Evolutionary conservation across 331 rosid species (phyloP).

Genomic region (Cucumis variabilis): DNA sequence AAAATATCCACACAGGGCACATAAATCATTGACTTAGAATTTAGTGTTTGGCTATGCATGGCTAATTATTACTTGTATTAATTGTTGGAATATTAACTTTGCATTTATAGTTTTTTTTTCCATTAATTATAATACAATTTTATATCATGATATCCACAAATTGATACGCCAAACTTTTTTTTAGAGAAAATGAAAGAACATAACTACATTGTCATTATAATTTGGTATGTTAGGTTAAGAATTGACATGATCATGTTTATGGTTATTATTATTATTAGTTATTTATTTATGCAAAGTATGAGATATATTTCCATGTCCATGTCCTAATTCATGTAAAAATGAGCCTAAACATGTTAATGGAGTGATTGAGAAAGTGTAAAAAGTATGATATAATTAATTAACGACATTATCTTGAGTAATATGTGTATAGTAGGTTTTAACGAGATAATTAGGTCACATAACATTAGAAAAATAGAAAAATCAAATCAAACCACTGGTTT

Average conservation of each 20-base stretch:
- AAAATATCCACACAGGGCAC: too few relatives aligned
- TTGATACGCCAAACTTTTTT: background rate
- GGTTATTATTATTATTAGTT: too few relatives aligned
- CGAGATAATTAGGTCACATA: background rate
- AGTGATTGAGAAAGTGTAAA: background rate
- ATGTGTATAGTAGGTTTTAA: background rate
- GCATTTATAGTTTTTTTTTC: background rate
- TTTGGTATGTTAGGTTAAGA: background rate
- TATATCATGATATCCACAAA: background rate
- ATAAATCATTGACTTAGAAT: too few relatives aligned
- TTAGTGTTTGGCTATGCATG: too few relatives aligned
- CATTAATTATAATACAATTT: too few relatives aligned
- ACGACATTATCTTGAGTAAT: too few relatives aligned
- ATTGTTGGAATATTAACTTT: background rate
- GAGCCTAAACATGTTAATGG: background rate
- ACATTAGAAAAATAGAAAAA: too few relatives aligned
- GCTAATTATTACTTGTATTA: too few relatives aligned
- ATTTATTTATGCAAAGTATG: background rate
- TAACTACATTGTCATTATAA: background rate
- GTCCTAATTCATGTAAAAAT: background rate
- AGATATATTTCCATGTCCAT: background rate
- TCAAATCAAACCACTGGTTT: too few relatives aligned
- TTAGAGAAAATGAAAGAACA: too few relatives aligned
- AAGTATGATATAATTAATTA: background rate
- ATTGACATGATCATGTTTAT: background rate